Base-by-base conservation (phyloP, 2,329 filamentous ascomycete species). In the Microdochium paspali region DNA sequence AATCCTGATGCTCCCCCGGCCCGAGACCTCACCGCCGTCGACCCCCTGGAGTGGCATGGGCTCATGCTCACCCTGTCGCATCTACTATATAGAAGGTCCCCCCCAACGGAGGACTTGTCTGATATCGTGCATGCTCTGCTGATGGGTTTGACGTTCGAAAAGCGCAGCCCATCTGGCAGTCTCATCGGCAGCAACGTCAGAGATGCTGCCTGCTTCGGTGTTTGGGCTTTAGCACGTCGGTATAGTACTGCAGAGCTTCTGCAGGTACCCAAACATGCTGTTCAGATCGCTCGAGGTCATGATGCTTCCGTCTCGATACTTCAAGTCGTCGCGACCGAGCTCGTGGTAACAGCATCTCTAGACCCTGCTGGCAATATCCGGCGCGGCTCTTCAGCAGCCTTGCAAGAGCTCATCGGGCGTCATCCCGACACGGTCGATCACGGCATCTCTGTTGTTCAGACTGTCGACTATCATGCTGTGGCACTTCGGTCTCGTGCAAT, bases 331-430 rank as follows among this genome's bases (percentile, higher is more conserved):
- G 91, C 87, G 1, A 85, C 84, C 1, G 85, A 95, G 57, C 74
- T 98, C 13, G 79, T 95, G 1, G 80, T 86, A 12, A 81, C 88
- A 2, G 90, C 88, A 5, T 93, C 85, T 52, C 73, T 96, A 6
- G 93, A 98, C 60, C 84, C 91, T 1, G 84, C 88, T 10, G 93
- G 93, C 3, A 98, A 98, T 56, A 95, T 98, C 56, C 79, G 93
- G 46, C 80, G 93, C 54, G 93, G 91, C 3, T 85, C 91, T 25
- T 97, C 93, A 24, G 93, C 93, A 40, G 93, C 93, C 2, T 69
- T 98, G 31, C 93, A 98, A 61, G 93, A 98, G 62, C 74, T 98
- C 13, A 85, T 97, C 50, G 93, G 93, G 10, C 82, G 93, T 10
- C 91, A 98, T 65, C 91, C 93, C 0, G 84, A 96, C 57, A 90